These are phyloP conservation scores for Neoboletus brunneissimus DNA, from an alignment of 768 basidiomycete species.

Conservation along the genomic window DNA sequence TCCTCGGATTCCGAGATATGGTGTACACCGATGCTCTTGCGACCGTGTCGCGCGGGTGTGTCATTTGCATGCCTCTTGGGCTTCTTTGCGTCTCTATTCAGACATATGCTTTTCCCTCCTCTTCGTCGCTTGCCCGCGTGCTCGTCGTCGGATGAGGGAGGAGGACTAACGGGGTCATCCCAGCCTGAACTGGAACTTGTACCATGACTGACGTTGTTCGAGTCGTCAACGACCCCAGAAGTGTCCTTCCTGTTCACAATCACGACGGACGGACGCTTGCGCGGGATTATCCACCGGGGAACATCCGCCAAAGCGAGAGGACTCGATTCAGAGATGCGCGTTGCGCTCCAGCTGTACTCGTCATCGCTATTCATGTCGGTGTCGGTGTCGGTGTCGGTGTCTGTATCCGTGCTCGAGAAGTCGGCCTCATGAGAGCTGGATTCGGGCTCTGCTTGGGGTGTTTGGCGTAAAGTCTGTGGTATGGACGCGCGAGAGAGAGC, in stretches of 20 bases:
- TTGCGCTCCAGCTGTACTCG: conserved; percentile 12
- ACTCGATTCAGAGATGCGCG: conserved; percentile 4
- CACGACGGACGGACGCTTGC: conserved; percentile 22
- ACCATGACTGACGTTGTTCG: not conserved
- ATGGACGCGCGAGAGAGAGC: not conserved
- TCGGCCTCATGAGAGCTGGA: conserved; percentile 6
- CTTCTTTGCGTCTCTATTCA: conserved; percentile 8
- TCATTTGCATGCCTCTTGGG: conserved; percentile 13
- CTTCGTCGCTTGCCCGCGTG: conserved; percentile 18
- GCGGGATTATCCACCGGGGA: conserved; percentile 19
- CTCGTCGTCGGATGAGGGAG: conserved; percentile 4
- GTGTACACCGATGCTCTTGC: not conserved
- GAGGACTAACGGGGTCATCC: not conserved
- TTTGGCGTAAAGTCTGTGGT: not conserved
- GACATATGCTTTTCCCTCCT: conserved; percentile 1
- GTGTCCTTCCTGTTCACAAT: not conserved
- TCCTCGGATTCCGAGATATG: not conserved
- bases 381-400: conserved; percentile 15
- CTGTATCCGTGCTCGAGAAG: conserved; percentile 9
- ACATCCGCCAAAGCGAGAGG: conserved; percentile 4
- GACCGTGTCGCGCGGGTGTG: conserved; percentile 3
- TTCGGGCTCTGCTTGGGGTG: conserved; percentile 1
- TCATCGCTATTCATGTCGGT: conserved; percentile 16
- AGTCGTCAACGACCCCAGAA: not conserved
- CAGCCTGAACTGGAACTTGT: not conserved